Evolutionary conservation across 2,329 filamentous ascomycete genomes (phyloP), one percentile per base, ranked within the genome.

Genomic region (Talaromyces sp.): DNA sequence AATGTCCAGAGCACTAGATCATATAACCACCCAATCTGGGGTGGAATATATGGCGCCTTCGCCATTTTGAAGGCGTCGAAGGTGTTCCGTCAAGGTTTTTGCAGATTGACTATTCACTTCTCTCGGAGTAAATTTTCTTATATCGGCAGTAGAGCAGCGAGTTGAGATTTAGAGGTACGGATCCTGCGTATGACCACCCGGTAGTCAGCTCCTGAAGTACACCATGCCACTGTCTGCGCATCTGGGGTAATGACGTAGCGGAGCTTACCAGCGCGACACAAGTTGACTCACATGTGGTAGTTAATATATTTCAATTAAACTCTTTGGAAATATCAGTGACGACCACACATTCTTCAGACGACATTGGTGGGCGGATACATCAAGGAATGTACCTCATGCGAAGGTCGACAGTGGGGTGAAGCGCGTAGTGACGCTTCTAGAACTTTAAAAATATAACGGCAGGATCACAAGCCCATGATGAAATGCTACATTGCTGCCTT

Each of bases 1-100:
- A 84, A 80, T 10, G 76, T 74, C 82, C 82, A 84, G 43, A 84
- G 72, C 56, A 82, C 75, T 31, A 83, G 68, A 71, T 83, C 81
- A 69, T 84, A 84, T 59, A 82, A 68, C 82, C 82, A 83, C 70
- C 78, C 78, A 66, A 81, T 76, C 72, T 83, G 79, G 58, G 79
- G 80, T 66, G 78, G 73, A 62, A 80, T 78, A 56, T 75, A 77
- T 45, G 73, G 70, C 69, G 73, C 70, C 69, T 76, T 74, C 61
- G 67, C 74, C 64, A 65, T 65, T 39, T 19, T 59, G 6, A 43
- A 33, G 39, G 57, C 22, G 19, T 52, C 27, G 43, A 25, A 25
- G 50, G 17, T 22, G 22, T 25, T 58, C 37, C 25, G 50, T 56
- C n/a, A 15, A 56, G n/a, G 9, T 52, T 3, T 13, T 17, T 3